These are phyloP conservation scores for Kodamaea sp. DNA, from an alignment of 1,139 yeast species.

Conservation along the genomic window DNA sequence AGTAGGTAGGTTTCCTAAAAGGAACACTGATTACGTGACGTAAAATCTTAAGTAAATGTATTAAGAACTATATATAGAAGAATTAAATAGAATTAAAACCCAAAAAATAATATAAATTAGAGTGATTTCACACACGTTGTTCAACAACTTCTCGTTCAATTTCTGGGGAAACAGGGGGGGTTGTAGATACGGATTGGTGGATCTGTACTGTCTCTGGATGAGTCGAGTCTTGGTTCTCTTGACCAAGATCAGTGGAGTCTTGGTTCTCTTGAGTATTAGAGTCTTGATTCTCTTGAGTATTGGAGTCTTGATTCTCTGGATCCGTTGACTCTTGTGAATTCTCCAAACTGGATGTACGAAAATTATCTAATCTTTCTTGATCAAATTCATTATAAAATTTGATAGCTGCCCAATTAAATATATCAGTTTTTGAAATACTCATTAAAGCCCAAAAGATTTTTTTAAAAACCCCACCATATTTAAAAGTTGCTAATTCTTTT, in stretches of 20 bases:
- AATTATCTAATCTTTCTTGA: constrained; percentile 5
- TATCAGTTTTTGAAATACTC: constrained; percentile 48
- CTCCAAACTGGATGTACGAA: background rate
- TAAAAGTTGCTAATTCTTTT: constrained; percentile 30
- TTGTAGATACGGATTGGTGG: background rate
- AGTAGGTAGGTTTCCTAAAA: no score
- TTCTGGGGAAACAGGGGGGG: constrained; percentile 2
- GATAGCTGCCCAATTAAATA: constrained; percentile 53
- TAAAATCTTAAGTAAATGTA: no score
- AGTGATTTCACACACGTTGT: constrained; percentile 21
- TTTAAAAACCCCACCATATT: constrained; percentile 33
- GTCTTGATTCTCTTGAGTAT: background rate
- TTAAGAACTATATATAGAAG: no score
- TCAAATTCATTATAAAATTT: constrained; percentile 26
- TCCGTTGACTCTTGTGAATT: background rate
- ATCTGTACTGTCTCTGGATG: background rate
- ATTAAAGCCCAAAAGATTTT: constrained; percentile 50
- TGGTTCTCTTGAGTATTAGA: background rate
- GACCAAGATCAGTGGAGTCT: no score
- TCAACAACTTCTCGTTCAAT: constrained; percentile 22
- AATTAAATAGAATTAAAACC: no score
- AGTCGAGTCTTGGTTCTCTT: background rate
- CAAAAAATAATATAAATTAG: no score
- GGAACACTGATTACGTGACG: no score
- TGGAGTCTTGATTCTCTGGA: no score